These are phyloP conservation scores for Hyaloraphidium curvatum DNA, from an alignment of 192 early-diverging fungal species.

Conservation along the genomic window DNA sequence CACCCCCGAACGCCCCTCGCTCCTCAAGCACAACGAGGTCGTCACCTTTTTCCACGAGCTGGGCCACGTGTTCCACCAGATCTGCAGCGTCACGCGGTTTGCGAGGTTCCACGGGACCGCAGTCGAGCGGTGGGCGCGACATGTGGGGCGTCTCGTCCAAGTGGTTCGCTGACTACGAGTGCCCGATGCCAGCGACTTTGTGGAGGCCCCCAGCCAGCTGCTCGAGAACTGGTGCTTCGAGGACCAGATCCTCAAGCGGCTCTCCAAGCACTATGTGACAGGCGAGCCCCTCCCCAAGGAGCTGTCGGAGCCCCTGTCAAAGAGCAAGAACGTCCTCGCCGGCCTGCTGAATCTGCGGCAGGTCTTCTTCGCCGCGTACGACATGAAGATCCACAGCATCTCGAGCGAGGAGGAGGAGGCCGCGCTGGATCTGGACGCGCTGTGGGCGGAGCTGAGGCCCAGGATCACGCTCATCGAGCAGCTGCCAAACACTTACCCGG, in stretches of 20 bases:
- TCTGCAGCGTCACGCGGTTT: conserved; percentile 58
- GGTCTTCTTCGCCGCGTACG: conserved; percentile 55
- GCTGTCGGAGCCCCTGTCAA: conserved; percentile 43
- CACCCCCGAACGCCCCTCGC: conserved; percentile 39
- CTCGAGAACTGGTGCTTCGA: conserved; percentile 53
- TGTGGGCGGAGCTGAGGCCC: conserved; percentile 24
- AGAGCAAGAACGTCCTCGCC: conserved; percentile 54
- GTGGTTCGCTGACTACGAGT: too few relatives aligned
- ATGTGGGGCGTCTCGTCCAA: too few relatives aligned
- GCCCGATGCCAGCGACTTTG: conserved; percentile 76
- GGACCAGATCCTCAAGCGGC: conserved; percentile 12
- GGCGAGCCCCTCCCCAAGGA: conserved; percentile 48
- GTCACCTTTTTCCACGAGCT: conserved; percentile 74
- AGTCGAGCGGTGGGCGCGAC: too few relatives aligned
- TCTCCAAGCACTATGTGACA: conserved; percentile 51
- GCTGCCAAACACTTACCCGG: conserved; percentile 8
- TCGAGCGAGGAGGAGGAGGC: conserved; percentile 14
- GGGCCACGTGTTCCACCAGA: conserved; percentile 24
- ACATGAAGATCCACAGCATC: conserved; percentile 49
- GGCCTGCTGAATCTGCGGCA: conserved; percentile 55
- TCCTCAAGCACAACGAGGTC: conserved; percentile 64
- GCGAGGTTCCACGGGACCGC: conserved; percentile 54
- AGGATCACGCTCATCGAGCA: conserved; percentile 8
- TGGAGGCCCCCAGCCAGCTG: conserved; percentile 81
- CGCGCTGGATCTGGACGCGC: conserved; percentile 17